A percentile compares a stretch with the other conserved stretches of the same genome.
Evolutionary conservation across 208 protist genomes (phyloP).

Genomic region (Leptomonas seymouri): DNA sequence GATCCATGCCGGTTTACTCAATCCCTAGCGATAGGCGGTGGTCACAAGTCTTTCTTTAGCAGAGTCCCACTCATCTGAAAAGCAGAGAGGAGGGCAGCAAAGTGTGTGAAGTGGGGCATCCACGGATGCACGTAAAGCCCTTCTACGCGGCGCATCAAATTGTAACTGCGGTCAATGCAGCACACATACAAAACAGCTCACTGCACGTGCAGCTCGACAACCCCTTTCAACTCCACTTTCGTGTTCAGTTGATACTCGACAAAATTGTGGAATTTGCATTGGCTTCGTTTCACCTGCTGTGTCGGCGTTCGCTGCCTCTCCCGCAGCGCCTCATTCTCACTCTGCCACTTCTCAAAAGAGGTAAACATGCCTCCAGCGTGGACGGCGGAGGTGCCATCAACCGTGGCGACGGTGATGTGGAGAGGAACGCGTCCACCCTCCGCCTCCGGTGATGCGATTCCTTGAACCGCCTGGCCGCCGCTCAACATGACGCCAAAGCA

Average conservation of each 20-base stretch:
- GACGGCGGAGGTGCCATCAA: slow-evolving; percentile 23
- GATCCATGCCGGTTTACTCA: too few relatives aligned
- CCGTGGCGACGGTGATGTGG: slow-evolving; percentile 71
- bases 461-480: slow-evolving; percentile 8
- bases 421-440: slow-evolving; percentile 31
- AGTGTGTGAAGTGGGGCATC: too few relatives aligned
- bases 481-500: slow-evolving; percentile 44
- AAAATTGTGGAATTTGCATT: slow-evolving; percentile 89
- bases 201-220: slow-evolving; percentile 20
- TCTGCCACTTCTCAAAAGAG: slow-evolving; percentile 55
- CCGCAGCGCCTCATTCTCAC: slow-evolving; percentile 51
- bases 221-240: slow-evolving; percentile 21
- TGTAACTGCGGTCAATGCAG: not conserved
- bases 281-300: slow-evolving; percentile 56
- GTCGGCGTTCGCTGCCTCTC: slow-evolving; percentile 9
- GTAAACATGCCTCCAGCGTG: slow-evolving; percentile 70
- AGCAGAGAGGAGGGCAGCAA: too few relatives aligned
- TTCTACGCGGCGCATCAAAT: too few relatives aligned
- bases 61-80: too few relatives aligned
- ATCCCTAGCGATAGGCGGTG: too few relatives aligned
- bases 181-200: not conserved
- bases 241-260: slow-evolving; percentile 30
- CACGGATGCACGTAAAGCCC: too few relatives aligned
- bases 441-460: slow-evolving; percentile 6
- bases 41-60: too few relatives aligned